These are phyloP conservation scores for Escallonia herrerae DNA, from an alignment of 129 eudicot genomes.

Conservation along the genomic window DNA sequence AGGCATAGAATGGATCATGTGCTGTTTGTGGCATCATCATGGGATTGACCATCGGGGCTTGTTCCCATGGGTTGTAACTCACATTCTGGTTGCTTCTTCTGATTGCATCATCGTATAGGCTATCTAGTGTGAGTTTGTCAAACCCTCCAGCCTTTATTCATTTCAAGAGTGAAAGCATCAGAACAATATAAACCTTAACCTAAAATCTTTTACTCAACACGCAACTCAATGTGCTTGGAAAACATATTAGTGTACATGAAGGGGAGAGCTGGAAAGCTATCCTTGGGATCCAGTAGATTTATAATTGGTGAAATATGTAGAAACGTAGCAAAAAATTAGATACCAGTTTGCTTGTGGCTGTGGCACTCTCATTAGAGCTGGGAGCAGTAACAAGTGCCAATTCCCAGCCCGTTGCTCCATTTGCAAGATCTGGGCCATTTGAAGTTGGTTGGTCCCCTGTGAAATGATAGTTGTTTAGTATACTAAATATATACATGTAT, in stretches of 20 bases:
- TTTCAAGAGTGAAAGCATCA: conserved; percentile 5
- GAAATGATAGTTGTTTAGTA: not conserved
- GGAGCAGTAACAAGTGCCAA: conserved; percentile 84
- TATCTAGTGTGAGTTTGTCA: conserved; percentile 73
- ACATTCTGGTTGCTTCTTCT: conserved; percentile 54
- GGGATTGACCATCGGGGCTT: conserved; percentile 30
- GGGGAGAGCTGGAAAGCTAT: not conserved
- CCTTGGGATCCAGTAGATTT: not conserved
- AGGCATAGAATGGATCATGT: conserved; percentile 77
- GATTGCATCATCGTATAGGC: conserved; percentile 70
- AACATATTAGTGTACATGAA: not conserved
- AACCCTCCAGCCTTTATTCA: conserved; percentile 65
- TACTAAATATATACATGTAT: too few relatives aligned
- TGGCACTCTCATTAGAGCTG: conserved; percentile 58
- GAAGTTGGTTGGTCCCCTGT: conserved; percentile 42
- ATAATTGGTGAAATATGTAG: conserved; percentile 3
- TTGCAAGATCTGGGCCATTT: conserved; percentile 30
- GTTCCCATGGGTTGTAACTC: conserved; percentile 93
- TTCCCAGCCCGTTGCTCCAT: conserved; percentile 85
- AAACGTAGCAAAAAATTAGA: not conserved
- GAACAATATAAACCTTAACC: not conserved
- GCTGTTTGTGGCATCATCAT: conserved; percentile 51
- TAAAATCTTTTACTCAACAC: not conserved
- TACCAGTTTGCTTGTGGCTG: conserved; percentile 67
- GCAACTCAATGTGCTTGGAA: not conserved